Conservation (phyloP, 108 stramenopile genomes). For the Skeletonema potamos region DNA sequence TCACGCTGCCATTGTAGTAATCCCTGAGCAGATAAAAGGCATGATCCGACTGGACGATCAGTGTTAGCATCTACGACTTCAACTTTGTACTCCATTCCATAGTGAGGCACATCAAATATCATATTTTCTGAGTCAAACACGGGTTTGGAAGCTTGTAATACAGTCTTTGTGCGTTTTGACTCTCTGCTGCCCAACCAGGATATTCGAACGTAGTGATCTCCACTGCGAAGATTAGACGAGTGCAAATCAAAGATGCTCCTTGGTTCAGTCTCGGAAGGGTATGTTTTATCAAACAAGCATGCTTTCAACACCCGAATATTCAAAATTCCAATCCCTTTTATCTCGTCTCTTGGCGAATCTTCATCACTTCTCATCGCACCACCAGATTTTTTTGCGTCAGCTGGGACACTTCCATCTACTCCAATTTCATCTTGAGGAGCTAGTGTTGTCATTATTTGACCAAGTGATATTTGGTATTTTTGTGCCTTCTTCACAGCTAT, state of each 20-base stretch:
- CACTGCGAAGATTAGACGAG: slow-evolving; percentile 38
- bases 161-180: slow-evolving; percentile 61
- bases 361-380: neutral
- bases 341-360: slow-evolving; percentile 5
- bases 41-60: slow-evolving; percentile 65
- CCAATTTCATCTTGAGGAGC: slow-evolving; percentile 21
- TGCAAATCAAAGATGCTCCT: slow-evolving; percentile 33
- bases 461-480: slow-evolving; percentile 60
- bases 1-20: slow-evolving; percentile 82
- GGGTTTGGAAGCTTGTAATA: slow-evolving; percentile 67
- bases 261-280: slow-evolving; percentile 59
- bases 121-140: slow-evolving; percentile 70
- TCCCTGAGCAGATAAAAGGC: slow-evolving; percentile 67
- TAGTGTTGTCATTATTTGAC: slow-evolving; percentile 47
- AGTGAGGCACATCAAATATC: slow-evolving; percentile 62
- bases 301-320: slow-evolving; percentile 60
- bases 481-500: slow-evolving; percentile 55
- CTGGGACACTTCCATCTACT: neutral
- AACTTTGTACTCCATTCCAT: slow-evolving; percentile 75
- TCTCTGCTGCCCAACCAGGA: slow-evolving; percentile 53
- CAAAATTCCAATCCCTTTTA: slow-evolving; percentile 62
- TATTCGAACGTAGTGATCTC: slow-evolving; percentile 84
- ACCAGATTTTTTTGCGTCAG: neutral
- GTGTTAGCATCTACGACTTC: slow-evolving; percentile 80
- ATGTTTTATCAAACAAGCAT: slow-evolving; percentile 56